Conservation (phyloP, 306 rosid genomes). For the Castanea mollissima region DNA sequence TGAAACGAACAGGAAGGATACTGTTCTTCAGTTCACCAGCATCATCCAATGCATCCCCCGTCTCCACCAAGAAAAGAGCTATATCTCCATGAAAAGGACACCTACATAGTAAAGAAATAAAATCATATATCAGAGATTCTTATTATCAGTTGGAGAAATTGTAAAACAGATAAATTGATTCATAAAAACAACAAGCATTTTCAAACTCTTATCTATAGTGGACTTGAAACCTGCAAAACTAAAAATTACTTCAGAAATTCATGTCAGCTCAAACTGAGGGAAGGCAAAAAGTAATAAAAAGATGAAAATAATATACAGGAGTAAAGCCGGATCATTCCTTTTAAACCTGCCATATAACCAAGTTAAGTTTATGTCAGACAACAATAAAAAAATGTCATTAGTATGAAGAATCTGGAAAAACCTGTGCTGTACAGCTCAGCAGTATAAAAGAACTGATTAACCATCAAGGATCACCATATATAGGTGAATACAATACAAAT, state of each 20-base stretch:
- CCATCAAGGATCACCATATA: neutral
- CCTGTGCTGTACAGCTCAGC: neutral
- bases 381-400: conserved; percentile 18
- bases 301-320: conserved; percentile 10
- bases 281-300: conserved; percentile 17
- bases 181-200: conserved; percentile 24
- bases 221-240: conserved; percentile 70
- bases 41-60: neutral
- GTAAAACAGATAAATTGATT: neutral
- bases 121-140: conserved; percentile 14
- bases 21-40: conserved; percentile 12
- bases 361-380: conserved; percentile 22
- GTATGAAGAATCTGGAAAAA: conserved; percentile 5
- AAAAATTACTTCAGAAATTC: conserved; percentile 38
- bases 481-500: conserved; percentile 11
- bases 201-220: conserved; percentile 45
- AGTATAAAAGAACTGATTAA: neutral
- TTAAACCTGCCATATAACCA: conserved; percentile 35
- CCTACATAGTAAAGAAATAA: conserved; percentile 29
- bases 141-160: conserved; percentile 2
- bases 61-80: conserved; percentile 23
- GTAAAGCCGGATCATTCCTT: conserved; percentile 27
- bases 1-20: neutral
- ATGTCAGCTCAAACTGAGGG: conserved; percentile 22
- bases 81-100: neutral